Evolutionary conservation across 2,329 filamentous ascomycete species (phyloP).

Genomic region (Exserohilum turcica): DNA sequence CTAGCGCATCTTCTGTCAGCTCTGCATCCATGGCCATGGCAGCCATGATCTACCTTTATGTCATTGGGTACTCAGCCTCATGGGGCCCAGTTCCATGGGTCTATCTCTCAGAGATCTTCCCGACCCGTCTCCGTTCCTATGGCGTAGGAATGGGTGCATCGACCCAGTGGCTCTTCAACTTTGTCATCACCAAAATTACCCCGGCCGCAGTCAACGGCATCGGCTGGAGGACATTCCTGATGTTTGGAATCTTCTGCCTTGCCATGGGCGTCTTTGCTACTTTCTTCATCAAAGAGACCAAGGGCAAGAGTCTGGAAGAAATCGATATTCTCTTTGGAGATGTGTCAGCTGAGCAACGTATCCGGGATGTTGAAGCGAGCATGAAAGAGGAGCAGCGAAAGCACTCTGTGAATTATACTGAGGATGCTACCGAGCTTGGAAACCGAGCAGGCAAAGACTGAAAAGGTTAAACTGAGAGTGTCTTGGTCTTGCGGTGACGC

Average conservation of each 20-base stretch:
- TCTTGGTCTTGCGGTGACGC: too few relatives aligned
- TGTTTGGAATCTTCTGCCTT: conserved; percentile 56
- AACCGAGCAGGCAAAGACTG: conserved; percentile 3
- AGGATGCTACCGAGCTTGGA: conserved; percentile 3
- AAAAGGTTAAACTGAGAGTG: too few relatives aligned
- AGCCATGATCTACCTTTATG: conserved; percentile 78
- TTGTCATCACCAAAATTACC: conserved; percentile 69
- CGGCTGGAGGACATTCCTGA: conserved; percentile 53
- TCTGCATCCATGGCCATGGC: conserved; percentile 64
- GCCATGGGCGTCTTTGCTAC: conserved; percentile 52
- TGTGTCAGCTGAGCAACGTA: conserved; percentile 8
- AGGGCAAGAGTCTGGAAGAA: conserved; percentile 52
- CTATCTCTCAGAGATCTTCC: conserved; percentile 74
- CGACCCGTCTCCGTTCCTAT: conserved; percentile 66
- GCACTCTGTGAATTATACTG: conserved; percentile 6
- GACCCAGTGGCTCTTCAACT: conserved; percentile 76
- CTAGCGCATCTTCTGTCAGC: conserved; percentile 39
- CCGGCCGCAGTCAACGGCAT: conserved; percentile 63
- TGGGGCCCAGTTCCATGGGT: conserved; percentile 81
- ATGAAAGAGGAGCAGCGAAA: conserved; percentile 10
- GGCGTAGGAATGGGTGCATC: conserved; percentile 74
- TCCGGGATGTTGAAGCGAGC: conserved; percentile 5
- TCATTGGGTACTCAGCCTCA: conserved; percentile 69
- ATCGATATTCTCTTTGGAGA: conserved; percentile 55
- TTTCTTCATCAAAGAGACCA: conserved; percentile 53